A percentile compares a stretch with the other conserved stretches of the same genome.
These are phyloP conservation scores for Arthroderma sp. DNA, from an alignment of 2,329 filamentous ascomycete genomes.

Conservation along the genomic window DNA sequence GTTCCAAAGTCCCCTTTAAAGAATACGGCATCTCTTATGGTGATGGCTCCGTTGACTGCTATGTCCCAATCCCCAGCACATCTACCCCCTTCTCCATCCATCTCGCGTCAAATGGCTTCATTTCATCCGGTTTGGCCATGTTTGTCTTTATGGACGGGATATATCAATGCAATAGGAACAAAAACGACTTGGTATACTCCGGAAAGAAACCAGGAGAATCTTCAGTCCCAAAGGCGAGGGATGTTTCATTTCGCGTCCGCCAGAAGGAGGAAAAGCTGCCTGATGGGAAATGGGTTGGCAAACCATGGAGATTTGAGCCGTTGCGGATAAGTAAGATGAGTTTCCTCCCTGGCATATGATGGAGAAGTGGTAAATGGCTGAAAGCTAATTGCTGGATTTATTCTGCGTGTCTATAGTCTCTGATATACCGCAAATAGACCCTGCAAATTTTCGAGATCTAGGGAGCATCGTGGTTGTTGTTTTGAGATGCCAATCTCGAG, in stretches of 20 bases:
- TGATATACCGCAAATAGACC: slow-evolving; percentile 6
- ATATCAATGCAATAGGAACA: slow-evolving; percentile 45
- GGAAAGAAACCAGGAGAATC: slow-evolving; percentile 10
- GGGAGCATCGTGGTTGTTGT: slow-evolving; percentile 21
- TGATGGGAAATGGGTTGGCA: slow-evolving; percentile 36
- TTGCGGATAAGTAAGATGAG: slow-evolving; percentile 32
- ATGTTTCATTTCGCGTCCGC: slow-evolving; percentile 38
- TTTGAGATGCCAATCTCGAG: slow-evolving; percentile 14
- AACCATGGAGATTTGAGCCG: slow-evolving; percentile 41
- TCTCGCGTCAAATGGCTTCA: slow-evolving; percentile 37
- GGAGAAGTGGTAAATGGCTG: neutral
- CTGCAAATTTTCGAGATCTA: slow-evolving; percentile 11
- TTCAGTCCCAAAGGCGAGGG: slow-evolving; percentile 18
- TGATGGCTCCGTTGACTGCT: slow-evolving; percentile 40
- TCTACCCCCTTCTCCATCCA: slow-evolving; percentile 37
- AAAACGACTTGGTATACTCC: slow-evolving; percentile 23
- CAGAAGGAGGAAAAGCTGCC: slow-evolving; percentile 41
- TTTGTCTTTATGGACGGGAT: slow-evolving; percentile 45
- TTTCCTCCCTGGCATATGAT: neutral
- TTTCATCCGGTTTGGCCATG: slow-evolving; percentile 40
- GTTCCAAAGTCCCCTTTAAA: slow-evolving; percentile 30
- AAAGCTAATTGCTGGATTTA: neutral
- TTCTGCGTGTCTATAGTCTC: slow-evolving; percentile 4
- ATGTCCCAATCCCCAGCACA: slow-evolving; percentile 36
- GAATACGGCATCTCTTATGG: slow-evolving; percentile 39